Evolutionary conservation across 2,329 filamentous ascomycete genomes (phyloP), one percentile per base, ranked within the genome.

Genomic region (Zalaria sp.): DNA sequence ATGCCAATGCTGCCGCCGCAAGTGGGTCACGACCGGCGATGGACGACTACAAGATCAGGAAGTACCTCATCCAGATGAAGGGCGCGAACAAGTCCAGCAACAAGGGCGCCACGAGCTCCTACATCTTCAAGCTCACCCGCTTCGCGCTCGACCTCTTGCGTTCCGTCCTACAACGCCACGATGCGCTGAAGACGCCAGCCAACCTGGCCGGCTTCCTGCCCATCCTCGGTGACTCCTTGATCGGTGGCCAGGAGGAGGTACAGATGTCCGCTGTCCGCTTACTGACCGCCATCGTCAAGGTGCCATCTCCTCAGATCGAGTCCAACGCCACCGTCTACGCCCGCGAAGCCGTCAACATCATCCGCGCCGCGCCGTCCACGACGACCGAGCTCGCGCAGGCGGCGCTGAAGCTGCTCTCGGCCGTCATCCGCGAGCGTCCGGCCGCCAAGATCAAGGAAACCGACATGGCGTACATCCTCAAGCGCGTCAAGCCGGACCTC

Each of bases 81-180:
- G 81, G 79, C 4, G 79, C 81, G 6, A 86, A 82, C 57, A 85
- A 83, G 60, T 79, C 75, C 42, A 76, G 78, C 18, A 77, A 81
- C 28, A 75, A 81, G 29, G 79, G 80, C 40, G 75, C 72, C 34
- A 87, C 81, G 1, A 82, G 80, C 42, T 84, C 83, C 40, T 81
- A 93, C 56, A 78, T 80, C 2, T 83, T 88, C 68, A 98, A 96
- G 65, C 72, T 98, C 31, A 76, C 83, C 35, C 78, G 83, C 11
- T 98, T 98, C 58, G 78, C 87, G 1, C 68, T 98, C 42, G 91
- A 96, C 54, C 75, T 94, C 37, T 69, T 96, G 28, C 79, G 91
- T 41, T 79, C 83, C 2, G 75, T 93, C n/a, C 64, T 95, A 45
- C 85, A 84, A 54, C 93, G 93, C 57, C 79, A 93, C 49, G 82